These are phyloP conservation scores for Oryza brachyantha DNA, from an alignment of 176 grass and related monocot genomes.

Conservation along the genomic window DNA sequence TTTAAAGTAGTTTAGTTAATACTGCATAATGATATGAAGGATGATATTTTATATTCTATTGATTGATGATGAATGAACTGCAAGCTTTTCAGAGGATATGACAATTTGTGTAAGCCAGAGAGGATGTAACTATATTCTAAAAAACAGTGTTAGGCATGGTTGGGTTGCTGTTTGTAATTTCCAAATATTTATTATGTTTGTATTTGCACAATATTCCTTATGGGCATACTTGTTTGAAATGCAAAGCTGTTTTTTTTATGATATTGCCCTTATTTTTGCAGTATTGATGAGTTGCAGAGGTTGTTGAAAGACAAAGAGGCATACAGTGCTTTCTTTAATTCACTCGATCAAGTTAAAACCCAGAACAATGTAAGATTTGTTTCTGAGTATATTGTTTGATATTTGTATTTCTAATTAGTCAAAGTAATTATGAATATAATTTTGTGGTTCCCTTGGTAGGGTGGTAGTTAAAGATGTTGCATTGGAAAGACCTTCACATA, in stretches of 20 bases:
- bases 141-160: not conserved
- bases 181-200: not conserved
- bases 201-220: slow-evolving; percentile 24
- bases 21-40: not conserved
- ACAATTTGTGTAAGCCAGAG: not conserved
- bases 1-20: not conserved
- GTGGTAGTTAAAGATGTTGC: not conserved
- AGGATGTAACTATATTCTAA: not conserved
- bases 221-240: slow-evolving; percentile 4
- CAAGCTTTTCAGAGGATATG: not conserved
- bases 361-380: slow-evolving; percentile 89
- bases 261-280: slow-evolving; percentile 33
- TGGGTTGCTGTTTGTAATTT: slow-evolving; percentile 18
- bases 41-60: not conserved
- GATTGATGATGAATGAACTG: not conserved
- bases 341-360: slow-evolving; percentile 97
- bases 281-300: slow-evolving; percentile 84
- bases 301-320: slow-evolving; percentile 82
- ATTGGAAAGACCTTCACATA: not conserved
- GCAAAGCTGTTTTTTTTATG: not conserved
- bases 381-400: slow-evolving; percentile 28
- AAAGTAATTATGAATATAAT: not conserved
- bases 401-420: slow-evolving; percentile 11
- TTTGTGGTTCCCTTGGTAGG: no score
- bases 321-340: slow-evolving; percentile 88